Percentiles rank a stretch among this genome's conserved stretches.
These are phyloP conservation scores for Cercospora canescens DNA, from an alignment of 2,329 filamentous ascomycete species.

Conservation along the genomic window DNA sequence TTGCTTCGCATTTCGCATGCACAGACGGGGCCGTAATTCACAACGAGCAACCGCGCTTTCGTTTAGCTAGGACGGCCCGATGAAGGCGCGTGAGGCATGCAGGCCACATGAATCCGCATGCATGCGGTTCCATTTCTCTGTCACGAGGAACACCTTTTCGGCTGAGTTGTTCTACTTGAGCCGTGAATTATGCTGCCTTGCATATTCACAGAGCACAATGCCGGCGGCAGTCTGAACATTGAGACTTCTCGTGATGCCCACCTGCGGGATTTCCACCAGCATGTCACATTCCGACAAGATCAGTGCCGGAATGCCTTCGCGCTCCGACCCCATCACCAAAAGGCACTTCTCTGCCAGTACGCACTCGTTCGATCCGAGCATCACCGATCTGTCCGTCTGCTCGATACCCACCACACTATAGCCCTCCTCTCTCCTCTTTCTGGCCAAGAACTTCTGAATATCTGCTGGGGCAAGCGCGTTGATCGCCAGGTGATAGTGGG, in stretches of 20 bases:
- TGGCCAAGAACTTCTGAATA: slow-evolving; percentile 39
- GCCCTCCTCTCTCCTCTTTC: slow-evolving; percentile 48
- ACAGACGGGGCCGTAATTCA: not conserved
- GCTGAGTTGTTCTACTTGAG: not conserved
- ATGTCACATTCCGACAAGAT: slow-evolving; percentile 52
- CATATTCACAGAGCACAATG: slow-evolving; percentile 54
- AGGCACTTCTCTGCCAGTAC: slow-evolving; percentile 37
- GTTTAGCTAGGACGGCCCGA: not conserved
- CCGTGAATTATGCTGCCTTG: slow-evolving; percentile 38
- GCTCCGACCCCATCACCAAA: slow-evolving; percentile 53
- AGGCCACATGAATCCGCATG: not conserved
- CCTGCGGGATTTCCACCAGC: slow-evolving; percentile 55
- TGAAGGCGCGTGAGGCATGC: not conserved
- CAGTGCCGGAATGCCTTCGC: slow-evolving; percentile 50
- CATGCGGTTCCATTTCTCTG: not conserved
- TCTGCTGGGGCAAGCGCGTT: slow-evolving; percentile 31
- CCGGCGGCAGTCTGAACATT: slow-evolving; percentile 58
- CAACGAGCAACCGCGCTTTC: not conserved
- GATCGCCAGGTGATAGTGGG: slow-evolving; percentile 52
- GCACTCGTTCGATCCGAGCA: slow-evolving; percentile 42
- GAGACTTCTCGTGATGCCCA: slow-evolving; percentile 54
- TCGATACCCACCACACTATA: slow-evolving; percentile 56
- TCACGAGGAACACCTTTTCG: not conserved
- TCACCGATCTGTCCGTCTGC: slow-evolving; percentile 52
- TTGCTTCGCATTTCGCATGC: not conserved